Base-by-base conservation (phyloP, 371 early-diverging fungal genomes). In the Rhizopus delemar region DNA sequence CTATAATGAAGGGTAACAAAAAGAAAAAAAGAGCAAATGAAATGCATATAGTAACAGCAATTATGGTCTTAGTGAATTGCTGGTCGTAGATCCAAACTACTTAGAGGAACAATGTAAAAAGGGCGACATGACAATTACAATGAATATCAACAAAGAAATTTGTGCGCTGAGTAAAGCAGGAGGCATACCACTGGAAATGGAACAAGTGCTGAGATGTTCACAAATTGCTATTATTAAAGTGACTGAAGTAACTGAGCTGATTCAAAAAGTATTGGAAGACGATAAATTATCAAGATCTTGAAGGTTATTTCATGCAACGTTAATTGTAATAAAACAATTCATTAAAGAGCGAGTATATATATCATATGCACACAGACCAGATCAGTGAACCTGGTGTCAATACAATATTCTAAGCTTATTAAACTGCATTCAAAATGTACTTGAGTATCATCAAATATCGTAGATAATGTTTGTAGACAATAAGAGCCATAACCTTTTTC, bases 131-230 rank as follows among this genome's bases (percentile, higher is more conserved):
- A 91, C 94, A 0, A 74, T 97, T 33, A 91, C 94, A 15, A 79
- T 96, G 66, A 97, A 97, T 62, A 80, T 88, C 7, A 93, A 97
- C 73, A 83, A 89, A 48, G 98, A 98, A 71, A 79, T 98, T 8
- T 96, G 96, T 63, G 85, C 93, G 5, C 57, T 97, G 46, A 84
- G 86, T 50, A 95, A 97, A 72, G 90, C 95, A 4, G 98, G 97
- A n/a, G 96, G 96, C 31, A 84, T 86, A 46, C 82, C 91, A 9
- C 64, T 93, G 61, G 80, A 77, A 12, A 66, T 86, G 66, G 83
- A 83, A 34, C 85, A 86, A 68, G 78, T 94, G n/a, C 39, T 90
- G 15, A 80, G 79, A 57, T 93, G 95, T 62, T 83, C 88, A 2
- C 78, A 88, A 48, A 82, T 94, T 56, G 93, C 93, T 0, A 73